These are phyloP conservation scores for Imleria badia DNA, from an alignment of 768 basidiomycete genomes.

Conservation along the genomic window DNA sequence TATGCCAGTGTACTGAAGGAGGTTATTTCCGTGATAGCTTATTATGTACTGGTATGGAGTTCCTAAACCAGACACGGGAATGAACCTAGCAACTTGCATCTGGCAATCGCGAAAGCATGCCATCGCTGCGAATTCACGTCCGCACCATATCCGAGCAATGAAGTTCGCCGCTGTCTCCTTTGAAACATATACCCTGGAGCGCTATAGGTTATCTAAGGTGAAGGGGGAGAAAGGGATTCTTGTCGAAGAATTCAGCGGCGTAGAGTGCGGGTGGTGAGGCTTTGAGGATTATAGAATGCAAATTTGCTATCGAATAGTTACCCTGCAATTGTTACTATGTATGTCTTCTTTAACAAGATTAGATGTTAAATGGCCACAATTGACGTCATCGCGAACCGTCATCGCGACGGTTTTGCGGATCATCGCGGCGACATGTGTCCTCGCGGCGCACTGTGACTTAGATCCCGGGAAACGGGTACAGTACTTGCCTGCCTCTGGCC, in stretches of 20 bases:
- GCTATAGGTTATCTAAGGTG: constrained; percentile 69
- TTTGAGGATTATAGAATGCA: background rate
- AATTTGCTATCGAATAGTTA: constrained; percentile 2
- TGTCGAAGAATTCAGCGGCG: constrained; percentile 59
- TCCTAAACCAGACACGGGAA: constrained; percentile 68
- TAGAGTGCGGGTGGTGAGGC: constrained; percentile 69
- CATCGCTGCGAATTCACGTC: constrained; percentile 72
- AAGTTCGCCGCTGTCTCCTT: constrained; percentile 74
- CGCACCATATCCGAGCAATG: constrained; percentile 83
- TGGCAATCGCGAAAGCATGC: constrained; percentile 92
- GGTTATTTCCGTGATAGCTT: constrained; percentile 42
- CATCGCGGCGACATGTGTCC: no score
- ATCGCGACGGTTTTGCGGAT: no score
- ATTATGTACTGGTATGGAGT: constrained; percentile 95
- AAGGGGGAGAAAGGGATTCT: constrained; percentile 55
- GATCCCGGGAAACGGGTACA: no score
- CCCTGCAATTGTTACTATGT: background rate
- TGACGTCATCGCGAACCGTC: constrained; percentile 3
- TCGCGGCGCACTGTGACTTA: no score
- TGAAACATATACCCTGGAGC: constrained; percentile 75
- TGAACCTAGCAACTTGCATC: constrained; percentile 94
- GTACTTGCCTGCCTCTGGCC: no score
- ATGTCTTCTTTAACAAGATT: no score
- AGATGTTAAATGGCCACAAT: background rate
- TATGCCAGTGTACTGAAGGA: constrained; percentile 2